A percentile compares a stretch with the other conserved stretches of the same genome.
Conservation (phyloP, 108 stramenopile genomes). For the Nitzschia palea region DNA sequence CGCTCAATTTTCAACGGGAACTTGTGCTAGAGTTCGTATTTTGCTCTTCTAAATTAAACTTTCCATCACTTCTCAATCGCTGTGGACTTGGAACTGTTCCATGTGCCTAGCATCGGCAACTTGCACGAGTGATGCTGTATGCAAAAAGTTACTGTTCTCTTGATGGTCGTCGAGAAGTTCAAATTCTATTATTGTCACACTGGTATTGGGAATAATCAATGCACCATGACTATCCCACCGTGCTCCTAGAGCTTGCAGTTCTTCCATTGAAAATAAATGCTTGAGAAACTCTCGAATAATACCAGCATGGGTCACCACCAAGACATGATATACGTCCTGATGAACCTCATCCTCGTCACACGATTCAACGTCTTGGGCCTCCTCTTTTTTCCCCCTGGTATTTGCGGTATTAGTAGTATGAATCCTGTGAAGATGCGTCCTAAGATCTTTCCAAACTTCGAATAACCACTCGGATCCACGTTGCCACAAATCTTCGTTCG, state of each 20-base stretch:
- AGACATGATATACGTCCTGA: constrained; percentile 37
- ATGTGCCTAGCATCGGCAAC: no score
- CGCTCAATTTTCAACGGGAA: no score
- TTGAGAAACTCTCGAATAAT: constrained; percentile 46
- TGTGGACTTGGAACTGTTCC: no score
- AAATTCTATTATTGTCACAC: constrained; percentile 27
- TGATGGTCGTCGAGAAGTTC: no score
- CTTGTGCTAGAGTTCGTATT: no score
- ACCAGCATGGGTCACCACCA: constrained; percentile 55
- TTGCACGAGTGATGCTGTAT: no score
- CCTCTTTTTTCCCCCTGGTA: no score
- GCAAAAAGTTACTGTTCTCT: no score
- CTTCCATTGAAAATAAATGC: constrained; percentile 37
- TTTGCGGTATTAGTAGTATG: not conserved
- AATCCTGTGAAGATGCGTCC: not conserved
- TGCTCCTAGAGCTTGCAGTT: constrained; percentile 19
- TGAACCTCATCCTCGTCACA: not conserved
- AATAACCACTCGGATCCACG: constrained; percentile 48
- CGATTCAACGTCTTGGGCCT: no score
- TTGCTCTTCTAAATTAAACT: no score
- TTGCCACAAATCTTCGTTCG: constrained; percentile 49
- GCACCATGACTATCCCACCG: no score
- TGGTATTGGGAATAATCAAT: constrained; percentile 32
- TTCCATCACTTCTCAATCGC: no score
- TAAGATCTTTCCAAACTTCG: constrained; percentile 31